Evolutionary conservation across 768 basidiomycete species (phyloP).

Genomic region (Suillus variegatus): DNA sequence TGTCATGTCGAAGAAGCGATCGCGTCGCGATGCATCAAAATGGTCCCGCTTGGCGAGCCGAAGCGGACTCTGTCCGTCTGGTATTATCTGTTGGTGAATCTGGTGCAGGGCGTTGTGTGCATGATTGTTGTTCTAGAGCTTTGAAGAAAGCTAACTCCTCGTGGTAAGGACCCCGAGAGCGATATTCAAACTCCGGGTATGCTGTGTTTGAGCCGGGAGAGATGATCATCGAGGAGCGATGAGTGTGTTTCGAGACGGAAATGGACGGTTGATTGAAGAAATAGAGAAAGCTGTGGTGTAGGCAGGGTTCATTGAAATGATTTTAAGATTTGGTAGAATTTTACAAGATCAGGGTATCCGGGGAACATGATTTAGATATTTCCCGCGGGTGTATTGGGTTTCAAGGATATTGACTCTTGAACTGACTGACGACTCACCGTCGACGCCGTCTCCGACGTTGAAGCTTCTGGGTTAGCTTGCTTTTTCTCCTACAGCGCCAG

Average conservation of each 20-base stretch:
- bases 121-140: neutral
- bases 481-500: slow-evolving; percentile 23
- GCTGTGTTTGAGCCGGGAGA: slow-evolving; percentile 11
- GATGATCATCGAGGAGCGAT: slow-evolving; percentile 4
- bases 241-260: neutral
- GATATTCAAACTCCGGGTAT: slow-evolving; percentile 31
- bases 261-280: neutral
- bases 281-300: neutral
- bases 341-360: slow-evolving; percentile 4
- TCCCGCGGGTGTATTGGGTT: slow-evolving; percentile 34
- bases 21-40: neutral
- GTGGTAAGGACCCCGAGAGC: slow-evolving; percentile 26
- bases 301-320: neutral
- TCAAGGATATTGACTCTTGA: slow-evolving; percentile 33
- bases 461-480: slow-evolving; percentile 16
- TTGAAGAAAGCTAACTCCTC: too few species aligned
- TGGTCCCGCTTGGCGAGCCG: neutral
- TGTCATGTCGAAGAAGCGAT: neutral
- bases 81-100: neutral
- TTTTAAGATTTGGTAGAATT: neutral
- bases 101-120: slow-evolving; percentile 5
- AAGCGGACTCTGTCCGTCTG: too few species aligned
- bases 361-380: slow-evolving; percentile 10
- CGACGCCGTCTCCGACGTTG: slow-evolving; percentile 8
- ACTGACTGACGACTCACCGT: slow-evolving; percentile 18